These are phyloP conservation scores for Neonectria coccinea DNA, from an alignment of 2,329 filamentous ascomycete genomes.

Conservation along the genomic window DNA sequence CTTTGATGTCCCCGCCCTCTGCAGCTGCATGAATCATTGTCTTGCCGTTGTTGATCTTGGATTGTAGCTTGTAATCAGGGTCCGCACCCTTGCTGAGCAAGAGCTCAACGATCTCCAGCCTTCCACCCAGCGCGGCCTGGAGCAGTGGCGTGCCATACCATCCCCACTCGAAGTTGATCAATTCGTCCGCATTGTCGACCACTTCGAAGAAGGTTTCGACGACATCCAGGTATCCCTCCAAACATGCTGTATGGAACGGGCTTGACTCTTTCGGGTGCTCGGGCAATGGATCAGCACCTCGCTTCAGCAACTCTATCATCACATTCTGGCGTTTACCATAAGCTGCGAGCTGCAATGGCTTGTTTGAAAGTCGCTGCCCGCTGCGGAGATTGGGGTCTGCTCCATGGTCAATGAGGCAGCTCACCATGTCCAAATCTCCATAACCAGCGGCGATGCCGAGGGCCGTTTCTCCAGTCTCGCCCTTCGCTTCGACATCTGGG, in stretches of 20 bases:
- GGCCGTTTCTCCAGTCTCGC: constrained; percentile 22
- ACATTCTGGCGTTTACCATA: constrained; percentile 6
- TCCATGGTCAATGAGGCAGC: constrained; percentile 34
- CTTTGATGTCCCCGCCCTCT: constrained; percentile 29
- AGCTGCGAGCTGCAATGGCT: constrained; percentile 28
- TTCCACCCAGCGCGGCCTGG: constrained; percentile 26
- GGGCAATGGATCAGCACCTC: constrained; percentile 29
- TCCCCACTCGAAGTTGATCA: constrained; percentile 37
- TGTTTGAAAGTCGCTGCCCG: constrained; percentile 22
- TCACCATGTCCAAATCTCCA: constrained; percentile 31
- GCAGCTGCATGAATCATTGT: constrained; percentile 32
- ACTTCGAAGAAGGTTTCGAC: constrained; percentile 30
- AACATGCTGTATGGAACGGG: constrained; percentile 30
- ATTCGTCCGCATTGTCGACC: constrained; percentile 20
- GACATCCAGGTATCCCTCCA: constrained; percentile 21
- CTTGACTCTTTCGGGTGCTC: constrained; percentile 21
- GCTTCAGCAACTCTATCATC: constrained; percentile 33
- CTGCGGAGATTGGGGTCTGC: constrained; percentile 35
- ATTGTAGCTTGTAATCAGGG: constrained; percentile 28
- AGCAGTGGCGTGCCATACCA: constrained; percentile 30
- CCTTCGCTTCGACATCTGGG: constrained; percentile 25
- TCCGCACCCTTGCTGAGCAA: constrained; percentile 30
- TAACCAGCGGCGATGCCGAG: constrained; percentile 28
- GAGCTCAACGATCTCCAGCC: constrained; percentile 23
- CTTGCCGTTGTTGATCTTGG: constrained; percentile 28